These are phyloP conservation scores for Moesziomyces sp. DNA, from an alignment of 1,284 basidiomycete species.

Conservation along the genomic window DNA sequence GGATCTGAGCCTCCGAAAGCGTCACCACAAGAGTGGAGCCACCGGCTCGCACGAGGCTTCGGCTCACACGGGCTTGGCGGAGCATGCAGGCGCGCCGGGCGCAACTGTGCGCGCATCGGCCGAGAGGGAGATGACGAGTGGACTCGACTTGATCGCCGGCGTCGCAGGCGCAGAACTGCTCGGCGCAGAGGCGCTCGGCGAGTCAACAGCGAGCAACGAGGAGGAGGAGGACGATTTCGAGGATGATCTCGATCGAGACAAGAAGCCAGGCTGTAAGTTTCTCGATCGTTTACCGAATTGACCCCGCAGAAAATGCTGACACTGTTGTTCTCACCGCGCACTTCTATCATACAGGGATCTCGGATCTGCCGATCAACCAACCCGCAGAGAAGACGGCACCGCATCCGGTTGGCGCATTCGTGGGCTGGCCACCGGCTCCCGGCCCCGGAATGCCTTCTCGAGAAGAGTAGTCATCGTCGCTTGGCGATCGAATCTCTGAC, in stretches of 20 bases:
- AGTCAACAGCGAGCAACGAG: slow-evolving; percentile 30
- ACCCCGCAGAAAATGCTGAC: slow-evolving; percentile 2
- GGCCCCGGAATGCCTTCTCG: slow-evolving; percentile 11
- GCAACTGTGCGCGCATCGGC: slow-evolving; percentile 2
- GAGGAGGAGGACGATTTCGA: slow-evolving; percentile 43
- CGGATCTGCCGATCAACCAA: slow-evolving; percentile 47
- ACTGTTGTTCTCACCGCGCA: not conserved
- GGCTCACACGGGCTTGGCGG: slow-evolving; percentile 1
- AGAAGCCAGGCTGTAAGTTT: slow-evolving; percentile 38
- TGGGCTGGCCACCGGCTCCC: slow-evolving; percentile 37
- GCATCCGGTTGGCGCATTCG: slow-evolving; percentile 43
- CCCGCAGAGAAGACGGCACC: slow-evolving; percentile 47
- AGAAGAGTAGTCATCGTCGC: slow-evolving; percentile 4
- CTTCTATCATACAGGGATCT: slow-evolving; percentile 24
- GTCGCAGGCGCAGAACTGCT: slow-evolving; percentile 43
- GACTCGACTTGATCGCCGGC: slow-evolving; percentile 44
- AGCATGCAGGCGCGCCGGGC: slow-evolving; percentile 7
- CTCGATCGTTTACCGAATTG: not conserved
- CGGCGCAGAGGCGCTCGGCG: slow-evolving; percentile 28
- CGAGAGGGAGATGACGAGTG: slow-evolving; percentile 40
- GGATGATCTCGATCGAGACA: slow-evolving; percentile 28
- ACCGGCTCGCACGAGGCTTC: slow-evolving; percentile 9
- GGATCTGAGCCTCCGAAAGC: slow-evolving; percentile 40
- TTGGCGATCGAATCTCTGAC: not conserved
- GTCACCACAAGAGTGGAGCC: slow-evolving; percentile 20